Evolutionary conservation across 2,329 filamentous ascomycete species (phyloP).

Genomic region (Byssochlamys sp.): DNA sequence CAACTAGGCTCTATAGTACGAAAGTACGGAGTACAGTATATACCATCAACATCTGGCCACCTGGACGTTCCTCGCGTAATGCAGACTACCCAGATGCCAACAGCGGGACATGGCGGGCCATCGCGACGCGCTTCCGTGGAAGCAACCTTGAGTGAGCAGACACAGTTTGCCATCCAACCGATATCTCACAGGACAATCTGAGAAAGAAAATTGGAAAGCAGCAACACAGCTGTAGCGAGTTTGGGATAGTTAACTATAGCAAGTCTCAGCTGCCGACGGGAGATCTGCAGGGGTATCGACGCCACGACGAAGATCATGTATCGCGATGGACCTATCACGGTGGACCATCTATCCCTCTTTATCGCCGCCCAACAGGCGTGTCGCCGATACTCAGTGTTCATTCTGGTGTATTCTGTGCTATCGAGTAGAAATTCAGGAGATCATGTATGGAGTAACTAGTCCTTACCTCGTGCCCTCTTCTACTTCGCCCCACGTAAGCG

Average conservation of each 20-base stretch:
- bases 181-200: background rate
- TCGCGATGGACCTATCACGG: background rate
- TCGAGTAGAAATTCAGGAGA: too few relatives aligned
- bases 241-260: too few relatives aligned
- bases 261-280: background rate
- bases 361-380: background rate
- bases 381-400: background rate
- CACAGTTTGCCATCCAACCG: background rate
- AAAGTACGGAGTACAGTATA: background rate
- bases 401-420: background rate
- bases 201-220: background rate
- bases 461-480: too few relatives aligned
- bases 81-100: background rate
- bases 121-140: background rate
- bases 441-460: too few relatives aligned
- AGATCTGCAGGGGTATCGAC: background rate
- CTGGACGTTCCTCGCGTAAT: background rate
- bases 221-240: background rate
- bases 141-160: background rate
- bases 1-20: background rate
- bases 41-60: background rate
- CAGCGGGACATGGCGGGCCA: background rate
- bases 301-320: background rate
- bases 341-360: background rate
- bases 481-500: too few relatives aligned